Conservation (phyloP, 2,329 filamentous ascomycete genomes). For the Colletotrichum acutatum region DNA sequence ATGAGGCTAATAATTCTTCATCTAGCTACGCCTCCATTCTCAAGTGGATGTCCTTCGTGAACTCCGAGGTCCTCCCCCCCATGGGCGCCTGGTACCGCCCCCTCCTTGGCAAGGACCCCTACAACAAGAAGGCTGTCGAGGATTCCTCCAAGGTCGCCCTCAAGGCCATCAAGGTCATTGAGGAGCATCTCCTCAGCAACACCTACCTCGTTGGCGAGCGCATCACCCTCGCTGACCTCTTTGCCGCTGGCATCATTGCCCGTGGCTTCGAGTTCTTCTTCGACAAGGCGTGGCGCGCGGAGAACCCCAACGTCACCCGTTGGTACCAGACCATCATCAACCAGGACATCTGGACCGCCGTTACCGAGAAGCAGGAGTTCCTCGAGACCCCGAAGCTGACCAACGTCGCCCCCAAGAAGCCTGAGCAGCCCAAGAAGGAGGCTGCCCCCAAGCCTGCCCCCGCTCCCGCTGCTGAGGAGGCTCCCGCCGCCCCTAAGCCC, state of each 20-base stretch:
- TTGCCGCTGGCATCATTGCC: slow-evolving; percentile 79
- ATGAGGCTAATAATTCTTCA: slow-evolving; percentile 38
- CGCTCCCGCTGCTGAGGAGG: slow-evolving; percentile 58
- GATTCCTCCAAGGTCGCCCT: slow-evolving; percentile 76
- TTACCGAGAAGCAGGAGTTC: slow-evolving; percentile 79
- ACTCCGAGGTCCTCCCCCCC: slow-evolving; percentile 81
- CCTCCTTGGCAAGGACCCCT: slow-evolving; percentile 81
- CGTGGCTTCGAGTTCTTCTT: slow-evolving; percentile 96
- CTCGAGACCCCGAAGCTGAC: slow-evolving; percentile 83
- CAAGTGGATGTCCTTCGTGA: slow-evolving; percentile 98
- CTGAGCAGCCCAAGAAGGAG: slow-evolving; percentile 75
- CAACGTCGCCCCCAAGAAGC: slow-evolving; percentile 81
- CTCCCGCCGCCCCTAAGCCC: slow-evolving; percentile 80
- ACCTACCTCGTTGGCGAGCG: slow-evolving; percentile 99
- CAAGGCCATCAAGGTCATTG: slow-evolving; percentile 77
- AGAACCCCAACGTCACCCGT: slow-evolving; percentile 87
- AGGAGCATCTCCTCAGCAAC: slow-evolving; percentile 90
- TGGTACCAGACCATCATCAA: slow-evolving; percentile 96
- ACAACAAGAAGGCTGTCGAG: slow-evolving; percentile 98
- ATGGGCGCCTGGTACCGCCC: slow-evolving; percentile 88
- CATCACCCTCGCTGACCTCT: slow-evolving; percentile 95
- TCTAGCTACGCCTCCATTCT: slow-evolving; percentile 90
- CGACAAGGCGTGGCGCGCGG: slow-evolving; percentile 86
- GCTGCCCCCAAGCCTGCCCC: slow-evolving; percentile 55
- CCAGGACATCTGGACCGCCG: slow-evolving; percentile 89